Evolutionary conservation across 1,284 basidiomycete species (phyloP).

Genomic region (Thelephora terrestris): DNA sequence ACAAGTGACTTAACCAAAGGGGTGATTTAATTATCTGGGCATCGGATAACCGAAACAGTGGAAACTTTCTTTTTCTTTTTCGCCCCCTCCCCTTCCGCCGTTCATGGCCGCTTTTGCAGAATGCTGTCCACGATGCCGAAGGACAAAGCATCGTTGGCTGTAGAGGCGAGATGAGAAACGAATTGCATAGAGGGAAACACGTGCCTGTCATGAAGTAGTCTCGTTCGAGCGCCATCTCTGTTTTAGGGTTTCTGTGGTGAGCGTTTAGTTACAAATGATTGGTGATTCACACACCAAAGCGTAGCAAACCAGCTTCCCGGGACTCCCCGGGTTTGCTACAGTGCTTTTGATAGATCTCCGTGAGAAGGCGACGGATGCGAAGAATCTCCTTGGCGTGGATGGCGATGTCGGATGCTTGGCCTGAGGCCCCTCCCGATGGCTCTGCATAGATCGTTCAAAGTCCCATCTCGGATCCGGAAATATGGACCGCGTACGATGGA

Average conservation of each 20-base stretch:
- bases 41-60: no score
- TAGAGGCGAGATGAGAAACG: constrained; percentile 6
- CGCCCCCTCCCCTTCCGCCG: neutral
- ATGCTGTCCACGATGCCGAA: constrained; percentile 92
- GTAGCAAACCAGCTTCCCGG: constrained; percentile 48
- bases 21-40: neutral
- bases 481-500: constrained; percentile 65
- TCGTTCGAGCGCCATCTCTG: constrained; percentile 81
- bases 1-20: neutral
- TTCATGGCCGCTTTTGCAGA: constrained; percentile 56
- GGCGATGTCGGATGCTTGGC: constrained; percentile 89
- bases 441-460: constrained; percentile 36
- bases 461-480: constrained; percentile 8
- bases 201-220: constrained; percentile 91
- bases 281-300: constrained; percentile 59
- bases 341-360: constrained; percentile 76
- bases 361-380: constrained; percentile 72
- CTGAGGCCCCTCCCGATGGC: constrained; percentile 88
- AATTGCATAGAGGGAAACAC: constrained; percentile 10
- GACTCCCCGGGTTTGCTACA: constrained; percentile 61
- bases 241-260: constrained; percentile 12
- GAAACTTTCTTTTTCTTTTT: no score
- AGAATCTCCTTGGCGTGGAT: constrained; percentile 93
- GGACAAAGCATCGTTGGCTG: constrained; percentile 75
- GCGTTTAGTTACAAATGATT: constrained; percentile 2